Percentiles rank a stretch among this genome's conserved stretches.
phyloP scores from a whole-genome alignment of 2,329 filamentous ascomycete species.

The Pseudocercospora pini-densiflorae region DNA sequence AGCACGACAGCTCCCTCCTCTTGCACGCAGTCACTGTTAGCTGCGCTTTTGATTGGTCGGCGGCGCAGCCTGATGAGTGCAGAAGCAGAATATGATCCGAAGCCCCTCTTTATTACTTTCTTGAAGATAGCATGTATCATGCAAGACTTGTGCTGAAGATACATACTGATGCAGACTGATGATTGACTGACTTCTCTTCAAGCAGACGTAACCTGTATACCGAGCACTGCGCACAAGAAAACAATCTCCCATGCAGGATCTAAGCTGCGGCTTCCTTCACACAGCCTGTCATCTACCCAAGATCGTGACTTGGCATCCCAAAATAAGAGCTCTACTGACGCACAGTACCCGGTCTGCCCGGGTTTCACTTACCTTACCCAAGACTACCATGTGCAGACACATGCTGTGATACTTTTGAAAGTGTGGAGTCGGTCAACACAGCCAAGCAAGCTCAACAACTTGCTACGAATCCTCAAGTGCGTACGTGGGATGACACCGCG shows the following conservation, averaged over 20 bases:
- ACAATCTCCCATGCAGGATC: background rate
- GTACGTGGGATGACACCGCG: background rate
- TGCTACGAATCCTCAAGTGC: background rate
- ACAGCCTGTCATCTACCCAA: background rate
- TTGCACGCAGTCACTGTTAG: no score
- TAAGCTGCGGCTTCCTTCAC: background rate
- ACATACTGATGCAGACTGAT: no score
- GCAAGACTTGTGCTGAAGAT: no score
- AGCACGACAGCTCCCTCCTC: background rate
- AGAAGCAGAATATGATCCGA: no score
- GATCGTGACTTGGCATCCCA: background rate
- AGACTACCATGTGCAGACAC: background rate
- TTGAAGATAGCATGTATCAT: no score
- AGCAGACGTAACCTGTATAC: no score
- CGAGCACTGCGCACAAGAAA: background rate
- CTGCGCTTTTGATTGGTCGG: background rate
- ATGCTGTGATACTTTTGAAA: background rate
- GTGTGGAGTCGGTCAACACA: background rate
- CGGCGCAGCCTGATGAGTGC: background rate
- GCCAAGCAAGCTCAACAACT: slow-evolving; percentile 3
- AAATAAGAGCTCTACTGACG: background rate
- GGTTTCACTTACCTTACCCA: background rate
- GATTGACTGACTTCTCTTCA: no score
- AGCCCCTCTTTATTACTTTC: no score
- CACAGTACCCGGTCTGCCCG: background rate